phyloP scores from a whole-genome alignment of 129 eudicot species.

The Logfia minima region DNA sequence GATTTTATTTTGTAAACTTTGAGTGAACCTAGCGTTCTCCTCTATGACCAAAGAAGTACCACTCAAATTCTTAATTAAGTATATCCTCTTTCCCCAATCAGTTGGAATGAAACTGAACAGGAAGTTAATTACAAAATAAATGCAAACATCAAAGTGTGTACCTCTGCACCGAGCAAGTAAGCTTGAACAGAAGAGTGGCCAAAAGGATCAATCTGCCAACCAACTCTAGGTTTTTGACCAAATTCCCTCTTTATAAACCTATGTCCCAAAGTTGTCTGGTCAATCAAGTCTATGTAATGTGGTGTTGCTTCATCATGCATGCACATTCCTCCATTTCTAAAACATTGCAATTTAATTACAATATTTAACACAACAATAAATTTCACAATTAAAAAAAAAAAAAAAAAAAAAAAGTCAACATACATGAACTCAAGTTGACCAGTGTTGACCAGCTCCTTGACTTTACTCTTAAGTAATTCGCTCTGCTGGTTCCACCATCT shows the following conservation, averaged over 20 bases:
- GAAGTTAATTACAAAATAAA: conserved; percentile 2
- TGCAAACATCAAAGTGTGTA: conserved; percentile 21
- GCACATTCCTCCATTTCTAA: conserved; percentile 93
- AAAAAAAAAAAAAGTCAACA: conserved; percentile 17
- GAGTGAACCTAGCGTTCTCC: too few relatives aligned
- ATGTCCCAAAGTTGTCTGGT: conserved; percentile 90
- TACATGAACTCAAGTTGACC: conserved; percentile 98
- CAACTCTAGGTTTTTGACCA: conserved; percentile 85
- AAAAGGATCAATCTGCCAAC: conserved; percentile 98
- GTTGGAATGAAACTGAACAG: background rate
- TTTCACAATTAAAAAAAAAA: background rate
- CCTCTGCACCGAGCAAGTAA: conserved; percentile 98
- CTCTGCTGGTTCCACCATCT: conserved; percentile 99
- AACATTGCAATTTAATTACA: conserved; percentile 6
- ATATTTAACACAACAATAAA: background rate
- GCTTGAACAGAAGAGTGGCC: conserved; percentile 99
- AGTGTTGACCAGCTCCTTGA: conserved; percentile 76
- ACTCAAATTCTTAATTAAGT: background rate
- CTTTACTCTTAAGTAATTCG: conserved; percentile 61
- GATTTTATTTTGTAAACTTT: too few relatives aligned
- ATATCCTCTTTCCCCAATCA: background rate
- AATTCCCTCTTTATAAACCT: conserved; percentile 63
- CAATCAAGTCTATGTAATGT: conserved; percentile 93
- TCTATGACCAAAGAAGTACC: background rate
- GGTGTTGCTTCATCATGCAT: conserved; percentile 99